A percentile compares a stretch with the other conserved stretches of the same genome.
phyloP scores from a whole-genome alignment of 441 rosid genomes.

The Isatis lusitanica region DNA sequence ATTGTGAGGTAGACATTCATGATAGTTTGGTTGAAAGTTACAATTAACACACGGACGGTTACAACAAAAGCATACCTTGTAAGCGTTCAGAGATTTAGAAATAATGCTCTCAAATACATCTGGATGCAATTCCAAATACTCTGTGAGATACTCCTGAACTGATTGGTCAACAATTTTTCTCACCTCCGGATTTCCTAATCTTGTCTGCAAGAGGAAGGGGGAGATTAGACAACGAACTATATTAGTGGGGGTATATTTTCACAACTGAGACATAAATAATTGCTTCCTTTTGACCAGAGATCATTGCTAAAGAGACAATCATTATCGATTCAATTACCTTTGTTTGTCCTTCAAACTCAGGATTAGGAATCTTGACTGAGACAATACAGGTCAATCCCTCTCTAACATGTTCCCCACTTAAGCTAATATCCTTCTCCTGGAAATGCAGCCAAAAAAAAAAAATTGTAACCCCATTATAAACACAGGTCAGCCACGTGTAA shows the following conservation, averaged over 20 bases:
- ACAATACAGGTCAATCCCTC: conserved; percentile 95
- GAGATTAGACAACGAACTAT: conserved; percentile 7
- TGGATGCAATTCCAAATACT: conserved; percentile 95
- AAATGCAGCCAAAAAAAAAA: conserved; percentile 11
- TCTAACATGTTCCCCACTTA: conserved; percentile 98
- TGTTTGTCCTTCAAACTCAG: conserved; percentile 99
- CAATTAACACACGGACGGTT: background rate
- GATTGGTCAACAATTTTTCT: conserved; percentile 91
- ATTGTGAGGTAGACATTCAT: background rate
- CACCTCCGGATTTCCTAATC: conserved; percentile 99
- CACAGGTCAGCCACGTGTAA: background rate
- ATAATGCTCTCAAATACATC: conserved; percentile 88
- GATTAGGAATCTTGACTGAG: conserved; percentile 94
- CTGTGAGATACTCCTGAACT: conserved; percentile 93
- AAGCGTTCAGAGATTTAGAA: conserved; percentile 91
- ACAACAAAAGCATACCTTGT: conserved; percentile 57
- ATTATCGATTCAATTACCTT: conserved; percentile 57
- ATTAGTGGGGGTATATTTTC: conserved; percentile 5
- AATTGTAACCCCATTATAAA: background rate
- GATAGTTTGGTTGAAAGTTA: background rate
- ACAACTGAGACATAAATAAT: background rate
- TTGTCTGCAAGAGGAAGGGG: conserved; percentile 57
- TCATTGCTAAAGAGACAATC: conserved; percentile 11
- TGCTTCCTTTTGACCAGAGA: conserved; percentile 3
- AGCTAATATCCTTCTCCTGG: conserved; percentile 88